phyloP scores from a whole-genome alignment of 805 yeast species.

The Kluyveromyces aestuarii region DNA sequence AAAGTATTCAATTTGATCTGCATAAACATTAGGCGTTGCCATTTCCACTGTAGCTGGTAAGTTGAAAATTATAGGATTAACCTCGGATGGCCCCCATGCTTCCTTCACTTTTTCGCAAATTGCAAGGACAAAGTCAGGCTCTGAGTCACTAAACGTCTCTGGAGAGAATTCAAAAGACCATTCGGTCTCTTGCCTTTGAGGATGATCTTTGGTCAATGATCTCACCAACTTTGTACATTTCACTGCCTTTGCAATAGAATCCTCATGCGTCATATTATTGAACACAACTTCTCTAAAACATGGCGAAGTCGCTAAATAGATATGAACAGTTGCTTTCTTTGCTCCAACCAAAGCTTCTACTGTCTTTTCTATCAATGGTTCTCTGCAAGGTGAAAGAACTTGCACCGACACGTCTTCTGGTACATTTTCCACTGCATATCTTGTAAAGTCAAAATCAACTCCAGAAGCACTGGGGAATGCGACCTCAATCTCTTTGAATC shows the following conservation, averaged over 20 bases:
- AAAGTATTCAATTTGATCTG: slow-evolving; percentile 78
- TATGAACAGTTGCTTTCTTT: slow-evolving; percentile 64
- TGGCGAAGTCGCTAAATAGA: slow-evolving; percentile 68
- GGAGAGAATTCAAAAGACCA: slow-evolving; percentile 80
- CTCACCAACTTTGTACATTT: slow-evolving; percentile 55
- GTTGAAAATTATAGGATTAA: slow-evolving; percentile 66
- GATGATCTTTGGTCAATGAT: slow-evolving; percentile 61
- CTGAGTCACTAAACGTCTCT: slow-evolving; percentile 68
- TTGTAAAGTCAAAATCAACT: slow-evolving; percentile 71
- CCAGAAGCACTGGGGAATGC: slow-evolving; percentile 78
- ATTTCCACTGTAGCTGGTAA: slow-evolving; percentile 82
- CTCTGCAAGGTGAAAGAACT: slow-evolving; percentile 69
- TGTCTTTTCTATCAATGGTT: slow-evolving; percentile 60
- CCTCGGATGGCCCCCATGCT: slow-evolving; percentile 64
- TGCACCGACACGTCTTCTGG: slow-evolving; percentile 74
- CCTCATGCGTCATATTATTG: slow-evolving; percentile 45
- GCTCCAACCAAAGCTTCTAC: slow-evolving; percentile 69
- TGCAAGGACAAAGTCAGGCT: slow-evolving; percentile 50
- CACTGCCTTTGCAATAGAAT: slow-evolving; percentile 52
- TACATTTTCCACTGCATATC: slow-evolving; percentile 61
- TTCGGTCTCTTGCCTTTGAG: slow-evolving; percentile 39
- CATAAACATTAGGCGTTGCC: slow-evolving; percentile 72
- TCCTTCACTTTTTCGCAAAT: slow-evolving; percentile 67
- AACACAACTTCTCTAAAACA: slow-evolving; percentile 67
- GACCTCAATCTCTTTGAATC: slow-evolving; percentile 78